Evolutionary conservation across 805 yeast genomes (phyloP).

Genomic region (Cyberlindnera saturnus): DNA sequence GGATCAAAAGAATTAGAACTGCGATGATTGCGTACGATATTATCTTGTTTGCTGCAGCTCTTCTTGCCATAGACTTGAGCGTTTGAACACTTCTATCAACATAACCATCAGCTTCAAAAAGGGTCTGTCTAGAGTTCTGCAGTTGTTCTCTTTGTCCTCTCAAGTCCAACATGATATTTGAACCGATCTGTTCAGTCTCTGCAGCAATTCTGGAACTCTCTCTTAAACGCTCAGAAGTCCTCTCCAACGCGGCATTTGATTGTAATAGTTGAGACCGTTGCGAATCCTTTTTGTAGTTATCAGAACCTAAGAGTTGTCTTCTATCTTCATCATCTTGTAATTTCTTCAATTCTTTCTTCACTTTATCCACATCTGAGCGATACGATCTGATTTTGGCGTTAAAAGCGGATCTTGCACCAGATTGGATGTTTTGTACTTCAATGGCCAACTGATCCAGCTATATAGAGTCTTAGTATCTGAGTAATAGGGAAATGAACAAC

Average conservation of each 20-base stretch:
- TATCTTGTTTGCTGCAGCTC: constrained; percentile 86
- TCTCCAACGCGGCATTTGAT: constrained; percentile 74
- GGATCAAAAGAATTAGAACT: constrained; percentile 71
- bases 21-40: constrained; percentile 90
- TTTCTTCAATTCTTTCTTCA: constrained; percentile 49
- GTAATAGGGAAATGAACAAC: not conserved
- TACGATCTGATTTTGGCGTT: constrained; percentile 75
- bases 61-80: constrained; percentile 82
- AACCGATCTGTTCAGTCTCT: constrained; percentile 90
- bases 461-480: not conserved
- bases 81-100: constrained; percentile 88
- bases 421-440: constrained; percentile 82
- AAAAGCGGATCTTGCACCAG: constrained; percentile 57
- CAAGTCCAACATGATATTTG: constrained; percentile 80
- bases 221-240: constrained; percentile 74
- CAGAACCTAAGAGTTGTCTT: constrained; percentile 61
- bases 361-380: constrained; percentile 51
- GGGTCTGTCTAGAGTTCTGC: constrained; percentile 74
- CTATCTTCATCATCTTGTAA: constrained; percentile 69
- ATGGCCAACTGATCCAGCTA: constrained; percentile 77
- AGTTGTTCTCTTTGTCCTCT: constrained; percentile 93
- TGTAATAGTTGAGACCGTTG: constrained; percentile 80
- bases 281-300: constrained; percentile 32
- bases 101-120: constrained; percentile 85
- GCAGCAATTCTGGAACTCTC: constrained; percentile 88